Conservation (phyloP, 352 stramenopile species). For the Pythium utonaiense region DNA sequence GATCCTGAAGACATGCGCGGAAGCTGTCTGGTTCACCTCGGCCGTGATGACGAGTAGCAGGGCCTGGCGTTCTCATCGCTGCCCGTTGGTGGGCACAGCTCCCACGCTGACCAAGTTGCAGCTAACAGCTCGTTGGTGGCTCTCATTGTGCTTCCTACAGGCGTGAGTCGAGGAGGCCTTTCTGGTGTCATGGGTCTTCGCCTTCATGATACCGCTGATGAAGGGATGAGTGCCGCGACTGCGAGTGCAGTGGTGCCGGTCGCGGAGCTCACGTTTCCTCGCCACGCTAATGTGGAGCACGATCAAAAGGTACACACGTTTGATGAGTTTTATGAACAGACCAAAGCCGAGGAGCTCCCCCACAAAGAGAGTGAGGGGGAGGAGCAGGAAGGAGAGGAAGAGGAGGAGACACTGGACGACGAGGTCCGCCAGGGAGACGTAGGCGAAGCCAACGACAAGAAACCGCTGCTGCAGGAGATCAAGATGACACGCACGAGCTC, state of each 20-base stretch:
- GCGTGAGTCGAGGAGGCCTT: not conserved
- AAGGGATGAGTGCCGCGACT: not conserved
- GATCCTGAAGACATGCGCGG: not conserved
- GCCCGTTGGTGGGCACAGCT: not conserved
- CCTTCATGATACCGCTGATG: not conserved
- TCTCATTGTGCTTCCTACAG: slow-evolving; percentile 1
- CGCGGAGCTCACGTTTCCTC: slow-evolving; percentile 10
- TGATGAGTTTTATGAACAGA: slow-evolving; percentile 19
- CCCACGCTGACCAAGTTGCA: not conserved
- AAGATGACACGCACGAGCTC: slow-evolving; percentile 24
- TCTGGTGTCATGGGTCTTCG: slow-evolving; percentile 13
- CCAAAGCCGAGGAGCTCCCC: slow-evolving; percentile 1
- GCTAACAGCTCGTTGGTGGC: not conserved
- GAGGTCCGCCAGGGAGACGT: not conserved
- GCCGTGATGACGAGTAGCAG: not conserved
- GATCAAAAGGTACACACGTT: slow-evolving; percentile 23
- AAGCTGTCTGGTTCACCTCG: not conserved
- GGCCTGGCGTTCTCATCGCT: not conserved
- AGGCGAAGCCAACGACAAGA: slow-evolving; percentile 2
- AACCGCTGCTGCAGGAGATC: slow-evolving; percentile 19
- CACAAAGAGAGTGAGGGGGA: not conserved
- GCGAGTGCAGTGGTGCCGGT: not conserved
- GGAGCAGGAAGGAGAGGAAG: not conserved
- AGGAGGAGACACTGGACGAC: not conserved
- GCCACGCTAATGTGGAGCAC: slow-evolving; percentile 16